Conservation (phyloP, 2,329 filamentous ascomycete genomes). For the Monosporascus sp. region DNA sequence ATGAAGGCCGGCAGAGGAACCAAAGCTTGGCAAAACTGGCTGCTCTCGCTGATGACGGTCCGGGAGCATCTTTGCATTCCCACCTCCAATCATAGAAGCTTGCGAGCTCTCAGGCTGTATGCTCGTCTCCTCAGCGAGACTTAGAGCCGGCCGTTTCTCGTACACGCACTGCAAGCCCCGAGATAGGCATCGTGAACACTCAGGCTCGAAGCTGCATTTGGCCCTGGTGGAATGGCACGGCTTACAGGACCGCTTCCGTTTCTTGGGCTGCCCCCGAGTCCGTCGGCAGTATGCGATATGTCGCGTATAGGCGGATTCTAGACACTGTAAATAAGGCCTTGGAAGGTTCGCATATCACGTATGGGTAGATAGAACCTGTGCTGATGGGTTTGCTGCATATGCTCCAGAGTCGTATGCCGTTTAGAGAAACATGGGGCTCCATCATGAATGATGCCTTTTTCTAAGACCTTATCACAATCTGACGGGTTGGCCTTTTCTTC, state of each 20-base stretch:
- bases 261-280: conserved; percentile 13
- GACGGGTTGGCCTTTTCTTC: no score
- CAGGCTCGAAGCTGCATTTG: conserved; percentile 20
- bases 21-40: conserved; percentile 1
- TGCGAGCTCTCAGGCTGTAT: background rate
- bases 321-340: background rate
- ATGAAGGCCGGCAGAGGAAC: conserved; percentile 4
- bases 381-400: conserved; percentile 21
- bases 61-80: background rate
- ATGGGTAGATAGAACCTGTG: conserved; percentile 10
- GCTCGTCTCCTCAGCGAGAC: background rate
- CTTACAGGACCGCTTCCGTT: conserved; percentile 19
- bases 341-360: background rate
- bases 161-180: conserved; percentile 19
- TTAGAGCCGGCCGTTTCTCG: conserved; percentile 7
- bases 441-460: background rate
- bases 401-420: conserved; percentile 13
- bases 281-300: conserved; percentile 21
- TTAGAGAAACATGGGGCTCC: background rate
- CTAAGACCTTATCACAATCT: no score
- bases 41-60: background rate
- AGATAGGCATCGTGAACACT: conserved; percentile 15
- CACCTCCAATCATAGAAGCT: background rate
- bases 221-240: conserved; percentile 19
- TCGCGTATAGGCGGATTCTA: conserved; percentile 19